A percentile compares a stretch with the other conserved stretches of the same genome.
Evolutionary conservation across 495 filamentous ascomycete genomes (phyloP).

Genomic region (Penicillium goetzii): DNA sequence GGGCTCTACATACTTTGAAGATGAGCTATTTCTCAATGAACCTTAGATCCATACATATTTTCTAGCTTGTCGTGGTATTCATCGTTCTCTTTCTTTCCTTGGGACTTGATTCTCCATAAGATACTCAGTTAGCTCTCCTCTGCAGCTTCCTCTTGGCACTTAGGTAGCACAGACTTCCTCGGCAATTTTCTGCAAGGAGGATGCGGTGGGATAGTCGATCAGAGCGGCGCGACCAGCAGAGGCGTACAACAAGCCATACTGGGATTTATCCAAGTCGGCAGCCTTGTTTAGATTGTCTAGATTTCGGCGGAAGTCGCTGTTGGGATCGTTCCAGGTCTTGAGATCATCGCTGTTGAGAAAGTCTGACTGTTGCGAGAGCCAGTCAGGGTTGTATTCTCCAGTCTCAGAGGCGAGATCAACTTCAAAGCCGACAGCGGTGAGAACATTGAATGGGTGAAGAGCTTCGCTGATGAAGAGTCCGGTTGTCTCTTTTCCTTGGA

Average conservation of each 20-base stretch:
- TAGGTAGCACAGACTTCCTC: slow-evolving; percentile 42
- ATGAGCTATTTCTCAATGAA: neutral
- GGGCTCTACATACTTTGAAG: neutral
- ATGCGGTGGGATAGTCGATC: slow-evolving; percentile 49
- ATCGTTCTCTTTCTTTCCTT: neutral
- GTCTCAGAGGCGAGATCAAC: slow-evolving; percentile 53
- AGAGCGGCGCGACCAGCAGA: slow-evolving; percentile 51
- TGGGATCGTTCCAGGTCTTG: slow-evolving; percentile 41
- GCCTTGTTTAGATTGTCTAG: slow-evolving; percentile 43
- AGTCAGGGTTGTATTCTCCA: slow-evolving; percentile 48
- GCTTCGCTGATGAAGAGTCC: slow-evolving; percentile 46
- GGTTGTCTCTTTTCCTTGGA: slow-evolving; percentile 46
- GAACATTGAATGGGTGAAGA: slow-evolving; percentile 52
- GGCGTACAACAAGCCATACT: slow-evolving; percentile 50
- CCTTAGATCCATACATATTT: neutral
- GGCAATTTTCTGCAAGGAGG: slow-evolving; percentile 43
- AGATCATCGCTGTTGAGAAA: slow-evolving; percentile 44
- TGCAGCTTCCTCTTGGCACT: too few relatives aligned
- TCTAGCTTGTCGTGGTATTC: neutral
- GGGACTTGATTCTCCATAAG: neutral
- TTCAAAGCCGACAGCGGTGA: slow-evolving; percentile 50
- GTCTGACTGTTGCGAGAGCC: slow-evolving; percentile 47
- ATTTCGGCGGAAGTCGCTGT: slow-evolving; percentile 46
- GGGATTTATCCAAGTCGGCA: slow-evolving; percentile 33
- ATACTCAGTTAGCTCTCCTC: neutral